Conservation (phyloP, 1,139 yeast genomes). For the Hanseniaspora sp. region DNA sequence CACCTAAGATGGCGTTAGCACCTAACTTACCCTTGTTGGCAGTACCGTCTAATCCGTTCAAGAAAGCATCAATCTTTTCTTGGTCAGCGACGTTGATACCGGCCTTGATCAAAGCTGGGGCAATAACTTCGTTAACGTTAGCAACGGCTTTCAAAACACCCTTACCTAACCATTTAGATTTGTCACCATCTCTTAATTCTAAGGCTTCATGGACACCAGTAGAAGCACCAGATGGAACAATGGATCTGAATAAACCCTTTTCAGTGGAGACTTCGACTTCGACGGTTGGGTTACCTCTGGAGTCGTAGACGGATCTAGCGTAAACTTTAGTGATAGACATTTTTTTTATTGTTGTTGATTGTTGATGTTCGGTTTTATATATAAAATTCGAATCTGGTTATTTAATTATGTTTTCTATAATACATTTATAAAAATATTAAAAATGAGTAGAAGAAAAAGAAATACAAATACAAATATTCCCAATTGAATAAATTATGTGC, state of each 20-base stretch:
- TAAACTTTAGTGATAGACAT: constrained; percentile 58
- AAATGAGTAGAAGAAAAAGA: no score
- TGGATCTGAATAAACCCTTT: constrained; percentile 79
- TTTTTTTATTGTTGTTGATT: constrained; percentile 18
- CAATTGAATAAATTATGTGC: no score
- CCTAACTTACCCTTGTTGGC: constrained; percentile 89
- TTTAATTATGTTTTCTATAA: constrained; percentile 1
- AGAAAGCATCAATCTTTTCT: constrained; percentile 66
- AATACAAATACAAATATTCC: no score
- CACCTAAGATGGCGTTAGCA: constrained; percentile 93
- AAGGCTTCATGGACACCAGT: constrained; percentile 92
- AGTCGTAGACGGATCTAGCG: constrained; percentile 92
- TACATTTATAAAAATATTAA: no score
- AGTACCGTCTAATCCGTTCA: constrained; percentile 75
- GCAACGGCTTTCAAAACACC: constrained; percentile 88
- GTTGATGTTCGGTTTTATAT: constrained; percentile 17
- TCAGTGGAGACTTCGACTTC: constrained; percentile 86
- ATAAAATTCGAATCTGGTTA: constrained; percentile 19
- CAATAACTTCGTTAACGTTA: constrained; percentile 80
- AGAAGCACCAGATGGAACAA: constrained; percentile 95
- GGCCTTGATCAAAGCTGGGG: constrained; percentile 72
- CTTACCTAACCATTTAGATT: constrained; percentile 89
- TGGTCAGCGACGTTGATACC: constrained; percentile 69
- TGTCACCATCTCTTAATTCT: constrained; percentile 91
- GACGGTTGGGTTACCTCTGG: constrained; percentile 97